Conservation (phyloP, 1,139 yeast genomes). For the Candida sp. region DNA sequence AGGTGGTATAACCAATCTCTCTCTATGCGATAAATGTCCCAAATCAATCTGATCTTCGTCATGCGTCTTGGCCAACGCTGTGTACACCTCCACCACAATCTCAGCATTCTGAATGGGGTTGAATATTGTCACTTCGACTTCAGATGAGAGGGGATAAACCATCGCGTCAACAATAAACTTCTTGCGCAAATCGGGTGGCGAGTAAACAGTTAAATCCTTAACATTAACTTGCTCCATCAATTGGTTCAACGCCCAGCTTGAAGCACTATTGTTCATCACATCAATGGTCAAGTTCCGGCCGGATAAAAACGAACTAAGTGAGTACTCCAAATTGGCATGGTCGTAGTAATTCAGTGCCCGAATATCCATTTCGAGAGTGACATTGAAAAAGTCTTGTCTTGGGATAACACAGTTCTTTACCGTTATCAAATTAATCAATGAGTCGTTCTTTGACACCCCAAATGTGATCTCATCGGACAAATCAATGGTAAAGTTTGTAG, state of each 20-base stretch:
- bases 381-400: slow-evolving; percentile 15
- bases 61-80: slow-evolving; percentile 47
- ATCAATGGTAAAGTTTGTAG: slow-evolving; percentile 29
- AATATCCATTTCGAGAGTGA: slow-evolving; percentile 18
- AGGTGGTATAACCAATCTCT: slow-evolving; percentile 45
- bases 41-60: slow-evolving; percentile 49
- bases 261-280: slow-evolving; percentile 14
- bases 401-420: slow-evolving; percentile 22
- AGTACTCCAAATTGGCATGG: slow-evolving; percentile 15
- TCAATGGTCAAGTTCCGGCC: slow-evolving; percentile 13
- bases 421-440: slow-evolving; percentile 20
- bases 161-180: slow-evolving; percentile 42
- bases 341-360: slow-evolving; percentile 11
- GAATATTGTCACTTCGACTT: slow-evolving; percentile 52
- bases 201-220: neutral
- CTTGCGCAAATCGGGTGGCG: slow-evolving; percentile 10
- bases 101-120: slow-evolving; percentile 55
- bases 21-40: slow-evolving; percentile 46
- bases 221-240: slow-evolving; percentile 19
- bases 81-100: slow-evolving; percentile 38
- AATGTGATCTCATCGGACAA: slow-evolving; percentile 23
- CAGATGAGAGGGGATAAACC: slow-evolving; percentile 56
- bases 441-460: slow-evolving; percentile 21
- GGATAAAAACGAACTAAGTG: slow-evolving; percentile 17
- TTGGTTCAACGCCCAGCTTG: slow-evolving; percentile 18